Evolutionary conservation across 2,329 filamentous ascomycete genomes (phyloP).

Genomic region (Pyrenophora tritici-repentis): DNA sequence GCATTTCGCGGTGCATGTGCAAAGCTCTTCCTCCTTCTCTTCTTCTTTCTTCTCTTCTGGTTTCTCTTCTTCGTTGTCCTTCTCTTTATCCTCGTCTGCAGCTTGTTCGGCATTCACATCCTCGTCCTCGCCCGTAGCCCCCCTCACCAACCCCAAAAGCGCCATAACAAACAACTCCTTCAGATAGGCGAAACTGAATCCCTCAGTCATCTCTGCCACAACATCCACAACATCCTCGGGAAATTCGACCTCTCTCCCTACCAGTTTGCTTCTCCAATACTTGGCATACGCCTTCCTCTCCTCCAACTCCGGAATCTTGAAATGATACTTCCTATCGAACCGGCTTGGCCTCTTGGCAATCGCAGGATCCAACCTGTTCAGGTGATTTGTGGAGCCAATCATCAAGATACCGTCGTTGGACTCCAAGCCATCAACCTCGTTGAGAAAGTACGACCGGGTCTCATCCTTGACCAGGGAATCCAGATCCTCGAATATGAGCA

Average conservation of each 20-base stretch:
- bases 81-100: conserved; percentile 47
- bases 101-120: conserved; percentile 9
- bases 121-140: conserved; percentile 29
- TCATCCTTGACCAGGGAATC: conserved; percentile 67
- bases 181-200: conserved; percentile 54
- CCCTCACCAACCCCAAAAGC: conserved; percentile 42
- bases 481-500: conserved; percentile 73
- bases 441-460: conserved; percentile 71
- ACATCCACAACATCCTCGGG: conserved; percentile 48
- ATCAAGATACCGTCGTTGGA: conserved; percentile 74
- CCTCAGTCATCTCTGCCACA: conserved; percentile 50
- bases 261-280: conserved; percentile 52
- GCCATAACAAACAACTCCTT: conserved; percentile 52
- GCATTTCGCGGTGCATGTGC: conserved; percentile 14
- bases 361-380: conserved; percentile 69
- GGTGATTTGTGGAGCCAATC: conserved; percentile 67
- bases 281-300: conserved; percentile 51
- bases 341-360: conserved; percentile 56
- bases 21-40: conserved; percentile 29
- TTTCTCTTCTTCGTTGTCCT: conserved; percentile 51
- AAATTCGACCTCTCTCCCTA: conserved; percentile 48
- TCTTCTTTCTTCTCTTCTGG: conserved; percentile 49
- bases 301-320: conserved; percentile 46
- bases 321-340: conserved; percentile 56
- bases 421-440: conserved; percentile 72